Evolutionary conservation across 768 basidiomycete species (phyloP).

Genomic region (Suillus ampliporus): DNA sequence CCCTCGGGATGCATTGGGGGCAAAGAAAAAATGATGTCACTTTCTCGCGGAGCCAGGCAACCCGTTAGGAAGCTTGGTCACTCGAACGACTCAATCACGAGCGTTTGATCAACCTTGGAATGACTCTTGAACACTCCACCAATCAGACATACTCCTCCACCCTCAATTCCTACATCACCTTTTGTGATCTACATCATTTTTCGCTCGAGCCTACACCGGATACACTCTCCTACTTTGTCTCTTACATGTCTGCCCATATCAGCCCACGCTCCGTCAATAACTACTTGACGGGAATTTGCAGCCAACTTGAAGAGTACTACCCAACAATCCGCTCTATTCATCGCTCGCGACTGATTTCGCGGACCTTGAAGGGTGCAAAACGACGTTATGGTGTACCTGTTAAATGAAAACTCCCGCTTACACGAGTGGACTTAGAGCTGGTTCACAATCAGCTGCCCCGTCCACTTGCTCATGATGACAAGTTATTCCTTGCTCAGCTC

Average conservation of each 20-base stretch:
- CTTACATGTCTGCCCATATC: conserved; percentile 23
- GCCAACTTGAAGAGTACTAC: conserved; percentile 24
- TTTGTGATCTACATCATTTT: conserved; percentile 37
- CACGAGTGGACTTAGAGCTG: conserved; percentile 18
- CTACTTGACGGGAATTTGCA: conserved; percentile 32
- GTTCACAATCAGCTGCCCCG: neutral
- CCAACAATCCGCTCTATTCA: conserved; percentile 18
- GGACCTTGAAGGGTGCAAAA: conserved; percentile 20
- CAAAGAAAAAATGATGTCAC: conserved; percentile 13
- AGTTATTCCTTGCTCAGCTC: conserved; percentile 23
- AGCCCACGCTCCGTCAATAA: conserved; percentile 23
- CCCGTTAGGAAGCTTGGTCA: conserved; percentile 38
- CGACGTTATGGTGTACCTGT: neutral
- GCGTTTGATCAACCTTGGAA: conserved; percentile 38
- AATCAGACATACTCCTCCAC: conserved; percentile 35
- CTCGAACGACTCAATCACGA: conserved; percentile 37
- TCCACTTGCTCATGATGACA: conserved; percentile 35
- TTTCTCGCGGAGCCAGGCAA: neutral
- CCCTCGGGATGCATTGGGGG: conserved; percentile 36
- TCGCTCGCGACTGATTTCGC: conserved; percentile 11
- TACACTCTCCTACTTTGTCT: conserved; percentile 19
- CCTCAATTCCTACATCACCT: conserved; percentile 44
- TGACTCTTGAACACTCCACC: conserved; percentile 33
- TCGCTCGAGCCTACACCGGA: conserved; percentile 41
- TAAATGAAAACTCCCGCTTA: conserved; percentile 17